Evolutionary conservation across 176 grass and related monocot genomes (phyloP).

Genomic region (Triticum turgidum): DNA sequence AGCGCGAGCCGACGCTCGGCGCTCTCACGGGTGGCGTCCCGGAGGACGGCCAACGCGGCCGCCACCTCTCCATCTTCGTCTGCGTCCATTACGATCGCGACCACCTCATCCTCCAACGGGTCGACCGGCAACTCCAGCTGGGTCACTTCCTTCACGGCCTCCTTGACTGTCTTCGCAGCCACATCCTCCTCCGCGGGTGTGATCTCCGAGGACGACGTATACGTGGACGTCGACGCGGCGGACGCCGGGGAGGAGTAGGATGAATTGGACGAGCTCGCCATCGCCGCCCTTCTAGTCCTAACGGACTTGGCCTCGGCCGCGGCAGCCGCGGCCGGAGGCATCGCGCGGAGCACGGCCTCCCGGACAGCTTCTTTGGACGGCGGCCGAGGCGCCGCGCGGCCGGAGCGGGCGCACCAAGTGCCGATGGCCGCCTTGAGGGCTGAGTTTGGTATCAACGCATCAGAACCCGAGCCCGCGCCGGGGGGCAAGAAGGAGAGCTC

Average conservation of each 20-base stretch:
- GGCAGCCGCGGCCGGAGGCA: background rate
- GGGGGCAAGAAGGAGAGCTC: slow-evolving; percentile 54
- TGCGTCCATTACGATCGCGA: slow-evolving; percentile 49
- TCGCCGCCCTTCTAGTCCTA: background rate
- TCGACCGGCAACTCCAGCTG: slow-evolving; percentile 1
- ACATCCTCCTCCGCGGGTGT: slow-evolving; percentile 27
- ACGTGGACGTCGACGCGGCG: slow-evolving; percentile 31
- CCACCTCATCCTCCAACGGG: slow-evolving; percentile 59
- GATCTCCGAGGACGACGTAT: slow-evolving; percentile 50
- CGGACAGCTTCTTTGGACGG: slow-evolving; percentile 28
- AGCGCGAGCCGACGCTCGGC: slow-evolving; percentile 50
- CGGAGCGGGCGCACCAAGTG: slow-evolving; percentile 57
- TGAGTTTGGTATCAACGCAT: slow-evolving; percentile 51
- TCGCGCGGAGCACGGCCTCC: slow-evolving; percentile 32
- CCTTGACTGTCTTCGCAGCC: background rate
- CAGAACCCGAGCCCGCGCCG: slow-evolving; percentile 21
- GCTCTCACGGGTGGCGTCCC: slow-evolving; percentile 73
- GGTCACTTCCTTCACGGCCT: background rate
- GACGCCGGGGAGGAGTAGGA: slow-evolving; percentile 39
- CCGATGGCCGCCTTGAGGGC: slow-evolving; percentile 69
- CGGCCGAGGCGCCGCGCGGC: slow-evolving; percentile 20
- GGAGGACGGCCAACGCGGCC: slow-evolving; percentile 34
- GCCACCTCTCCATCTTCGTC: slow-evolving; percentile 47
- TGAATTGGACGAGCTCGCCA: slow-evolving; percentile 34
- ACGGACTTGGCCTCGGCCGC: slow-evolving; percentile 23